Evolutionary conservation across 139 green algal genomes (phyloP).

Genomic region (Chlorella sp.): DNA sequence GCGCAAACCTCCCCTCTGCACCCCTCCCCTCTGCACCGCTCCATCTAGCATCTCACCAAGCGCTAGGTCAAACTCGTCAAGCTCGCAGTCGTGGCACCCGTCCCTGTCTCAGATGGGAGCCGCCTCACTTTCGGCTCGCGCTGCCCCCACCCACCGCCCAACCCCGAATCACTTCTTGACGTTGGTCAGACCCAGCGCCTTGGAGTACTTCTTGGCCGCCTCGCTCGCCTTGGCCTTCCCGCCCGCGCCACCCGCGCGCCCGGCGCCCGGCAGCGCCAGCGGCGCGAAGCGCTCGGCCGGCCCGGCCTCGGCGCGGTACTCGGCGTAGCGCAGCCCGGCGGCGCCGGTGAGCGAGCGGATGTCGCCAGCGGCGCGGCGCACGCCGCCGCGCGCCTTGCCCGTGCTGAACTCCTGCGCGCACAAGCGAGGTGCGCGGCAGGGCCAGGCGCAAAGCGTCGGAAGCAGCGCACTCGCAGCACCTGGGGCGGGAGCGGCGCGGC

Average conservation of each 20-base stretch:
- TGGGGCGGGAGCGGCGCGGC: neutral
- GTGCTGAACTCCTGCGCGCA: too few relatives aligned
- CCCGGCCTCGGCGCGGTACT: slow-evolving; percentile 36
- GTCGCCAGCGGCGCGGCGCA: slow-evolving; percentile 33
- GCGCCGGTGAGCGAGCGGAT: slow-evolving; percentile 75
- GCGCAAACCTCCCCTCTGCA: too few relatives aligned
- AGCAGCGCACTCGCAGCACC: too few relatives aligned
- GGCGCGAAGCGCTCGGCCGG: neutral
- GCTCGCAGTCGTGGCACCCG: too few relatives aligned
- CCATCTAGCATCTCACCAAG: too few relatives aligned
- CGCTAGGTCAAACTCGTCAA: too few relatives aligned
- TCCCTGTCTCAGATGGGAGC: too few relatives aligned
- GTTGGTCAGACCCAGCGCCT: neutral
- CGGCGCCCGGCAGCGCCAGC: neutral
- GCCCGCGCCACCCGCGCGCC: neutral
- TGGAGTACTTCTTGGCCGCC: slow-evolving; percentile 2
- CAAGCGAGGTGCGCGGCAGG: neutral
- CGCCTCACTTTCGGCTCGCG: too few relatives aligned
- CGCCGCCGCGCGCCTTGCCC: too few relatives aligned
- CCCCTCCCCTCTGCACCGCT: too few relatives aligned
- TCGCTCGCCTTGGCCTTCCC: slow-evolving; percentile 1
- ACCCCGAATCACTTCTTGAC: neutral
- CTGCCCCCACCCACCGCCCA: too few relatives aligned
- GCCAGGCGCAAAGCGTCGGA: neutral
- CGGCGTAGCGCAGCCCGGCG: slow-evolving; percentile 64